Evolutionary conservation across 176 grass and related monocot genomes (phyloP).

Genomic region (Rhynchospora pubera): DNA sequence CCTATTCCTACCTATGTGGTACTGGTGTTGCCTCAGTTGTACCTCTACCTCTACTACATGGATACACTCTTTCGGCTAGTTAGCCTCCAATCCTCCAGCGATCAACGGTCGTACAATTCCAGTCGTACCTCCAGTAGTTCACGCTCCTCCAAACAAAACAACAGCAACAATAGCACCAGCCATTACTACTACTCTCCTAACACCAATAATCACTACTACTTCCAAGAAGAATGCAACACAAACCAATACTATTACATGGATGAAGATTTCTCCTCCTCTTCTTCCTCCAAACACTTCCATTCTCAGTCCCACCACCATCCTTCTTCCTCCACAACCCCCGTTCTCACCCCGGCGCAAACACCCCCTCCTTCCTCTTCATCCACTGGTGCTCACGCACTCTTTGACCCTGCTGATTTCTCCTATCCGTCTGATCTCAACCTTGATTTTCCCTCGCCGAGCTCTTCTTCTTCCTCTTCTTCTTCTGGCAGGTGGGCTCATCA

Average conservation of each 20-base stretch:
- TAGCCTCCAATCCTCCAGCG: slow-evolving; percentile 67
- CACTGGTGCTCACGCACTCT: slow-evolving; percentile 42
- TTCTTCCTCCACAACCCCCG: slow-evolving; percentile 32
- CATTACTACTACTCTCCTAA: slow-evolving; percentile 49
- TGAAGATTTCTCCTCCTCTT: slow-evolving; percentile 99
- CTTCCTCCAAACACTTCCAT: slow-evolving; percentile 74
- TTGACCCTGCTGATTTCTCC: slow-evolving; percentile 67
- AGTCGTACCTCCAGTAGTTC: slow-evolving; percentile 85
- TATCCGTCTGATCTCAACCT: slow-evolving; percentile 94
- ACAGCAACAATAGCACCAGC: slow-evolving; percentile 62
- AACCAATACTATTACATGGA: slow-evolving; percentile 88
- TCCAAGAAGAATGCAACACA: slow-evolving; percentile 91
- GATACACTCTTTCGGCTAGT: slow-evolving; percentile 97
- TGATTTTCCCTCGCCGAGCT: slow-evolving; percentile 78
- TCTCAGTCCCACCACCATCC: slow-evolving; percentile 31
- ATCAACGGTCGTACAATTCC: slow-evolving; percentile 87
- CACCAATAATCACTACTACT: slow-evolving; percentile 38
- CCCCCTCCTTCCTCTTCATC: slow-evolving; percentile 56
- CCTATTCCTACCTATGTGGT: slow-evolving; percentile 25
- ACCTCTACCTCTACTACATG: slow-evolving; percentile 37
- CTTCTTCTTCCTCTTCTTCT: slow-evolving; percentile 46
- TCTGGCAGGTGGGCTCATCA: slow-evolving; percentile 57
- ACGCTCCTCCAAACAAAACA: slow-evolving; percentile 56
- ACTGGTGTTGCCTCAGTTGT: not conserved
- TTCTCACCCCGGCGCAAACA: slow-evolving; percentile 31